These are phyloP conservation scores for Phytophthora cajani DNA, from an alignment of 352 stramenopile genomes.

Conservation along the genomic window DNA sequence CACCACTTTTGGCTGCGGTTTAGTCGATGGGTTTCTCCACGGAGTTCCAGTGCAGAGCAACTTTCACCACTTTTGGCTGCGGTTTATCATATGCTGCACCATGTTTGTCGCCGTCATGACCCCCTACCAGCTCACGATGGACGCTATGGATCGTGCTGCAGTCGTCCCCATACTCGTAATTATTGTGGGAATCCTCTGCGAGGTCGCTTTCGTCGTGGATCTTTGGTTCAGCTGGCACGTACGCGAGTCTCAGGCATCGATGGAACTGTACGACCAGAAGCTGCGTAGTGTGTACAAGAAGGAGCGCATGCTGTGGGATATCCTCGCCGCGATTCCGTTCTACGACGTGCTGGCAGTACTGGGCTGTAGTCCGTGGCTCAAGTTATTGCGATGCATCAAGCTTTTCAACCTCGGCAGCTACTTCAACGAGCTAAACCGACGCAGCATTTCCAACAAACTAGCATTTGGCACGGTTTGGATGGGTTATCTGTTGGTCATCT, in stretches of 20 bases:
- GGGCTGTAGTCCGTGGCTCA: slow-evolving; percentile 27
- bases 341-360: slow-evolving; percentile 41
- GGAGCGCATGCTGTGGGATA: slow-evolving; percentile 47
- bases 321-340: slow-evolving; percentile 37
- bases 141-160: slow-evolving; percentile 27
- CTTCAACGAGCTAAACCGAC: slow-evolving; percentile 56
- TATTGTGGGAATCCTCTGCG: slow-evolving; percentile 31
- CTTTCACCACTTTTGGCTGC: slow-evolving; percentile 50
- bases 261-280: slow-evolving; percentile 58
- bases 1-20: slow-evolving; percentile 49
- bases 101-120: slow-evolving; percentile 47
- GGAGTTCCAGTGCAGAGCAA: slow-evolving; percentile 44
- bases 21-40: slow-evolving; percentile 16
- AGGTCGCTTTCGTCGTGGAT: slow-evolving; percentile 47
- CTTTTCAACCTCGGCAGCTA: slow-evolving; percentile 48
- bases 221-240: slow-evolving; percentile 54
- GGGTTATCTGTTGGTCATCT: slow-evolving; percentile 58
- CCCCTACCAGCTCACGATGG: slow-evolving; percentile 52
- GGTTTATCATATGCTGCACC: slow-evolving; percentile 28
- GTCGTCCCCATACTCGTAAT: slow-evolving; percentile 15
- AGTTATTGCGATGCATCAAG: slow-evolving; percentile 47
- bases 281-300: slow-evolving; percentile 39
- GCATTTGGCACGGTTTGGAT: slow-evolving; percentile 47
- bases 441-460: slow-evolving; percentile 52
- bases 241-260: slow-evolving; percentile 30